Evolutionary conservation across 176 grass and related monocot genomes (phyloP).

Genomic region (Luzula sylvatica): DNA sequence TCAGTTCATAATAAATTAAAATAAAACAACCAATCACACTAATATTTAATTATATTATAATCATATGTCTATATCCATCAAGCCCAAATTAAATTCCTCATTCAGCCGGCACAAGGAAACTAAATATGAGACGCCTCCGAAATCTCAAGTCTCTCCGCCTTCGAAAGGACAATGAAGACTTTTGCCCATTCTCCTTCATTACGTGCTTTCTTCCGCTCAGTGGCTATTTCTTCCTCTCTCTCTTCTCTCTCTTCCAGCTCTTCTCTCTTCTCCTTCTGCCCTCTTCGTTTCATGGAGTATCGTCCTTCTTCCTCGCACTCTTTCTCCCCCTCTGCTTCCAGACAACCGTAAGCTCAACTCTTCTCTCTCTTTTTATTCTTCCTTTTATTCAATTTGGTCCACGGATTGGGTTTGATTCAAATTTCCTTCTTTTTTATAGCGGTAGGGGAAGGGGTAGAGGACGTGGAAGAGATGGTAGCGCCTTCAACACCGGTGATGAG

Average conservation of each 20-base stretch:
- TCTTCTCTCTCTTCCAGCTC: neutral
- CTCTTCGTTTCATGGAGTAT: neutral
- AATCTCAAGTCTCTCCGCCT: neutral
- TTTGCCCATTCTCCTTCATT: slow-evolving; percentile 7
- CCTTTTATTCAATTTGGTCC: neutral
- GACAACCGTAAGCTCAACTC: slow-evolving; percentile 2
- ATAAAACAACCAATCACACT: too few species aligned
- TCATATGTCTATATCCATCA: too few species aligned
- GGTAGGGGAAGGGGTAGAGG: slow-evolving; percentile 31
- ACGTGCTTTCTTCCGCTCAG: neutral
- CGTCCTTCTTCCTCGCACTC: slow-evolving; percentile 5
- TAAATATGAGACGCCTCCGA: too few species aligned
- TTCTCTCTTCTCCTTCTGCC: neutral
- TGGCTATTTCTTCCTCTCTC: neutral
- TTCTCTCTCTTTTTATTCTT: neutral
- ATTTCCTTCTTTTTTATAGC: neutral
- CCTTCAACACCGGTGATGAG: slow-evolving; percentile 5
- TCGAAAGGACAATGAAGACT: neutral
- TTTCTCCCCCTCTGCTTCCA: neutral
- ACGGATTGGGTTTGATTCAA: neutral
- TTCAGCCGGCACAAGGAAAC: too few species aligned
- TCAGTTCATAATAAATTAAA: too few species aligned
- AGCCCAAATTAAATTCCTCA: neutral
- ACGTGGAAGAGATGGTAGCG: slow-evolving; percentile 2
- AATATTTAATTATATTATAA: too few species aligned